Evolutionary conservation across 2,329 filamentous ascomycete species (phyloP), one percentile per base, ranked within the genome.

Genomic region (Botrytis porri): DNA sequence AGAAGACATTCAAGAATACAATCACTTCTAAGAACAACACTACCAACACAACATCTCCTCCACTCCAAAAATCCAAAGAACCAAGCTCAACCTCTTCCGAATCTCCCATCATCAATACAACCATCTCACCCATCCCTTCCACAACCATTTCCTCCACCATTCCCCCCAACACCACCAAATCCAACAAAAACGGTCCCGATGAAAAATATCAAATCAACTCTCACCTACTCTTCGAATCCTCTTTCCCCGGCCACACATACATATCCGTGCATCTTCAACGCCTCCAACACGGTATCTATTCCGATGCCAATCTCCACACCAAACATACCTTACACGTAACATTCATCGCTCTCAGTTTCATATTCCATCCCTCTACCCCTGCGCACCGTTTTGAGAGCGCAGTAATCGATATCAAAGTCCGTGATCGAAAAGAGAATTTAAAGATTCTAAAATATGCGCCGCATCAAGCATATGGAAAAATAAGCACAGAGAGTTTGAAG

Each of bases 251-350:
- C 6, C 81, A 84, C 54, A 83, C 84, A 12, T 86, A 84, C 75
- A 82, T 86, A 69, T 85, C 85, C 0, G 85, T 84, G 0, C 84
- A 86, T 74, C 83, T 85, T 16, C 84, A 85, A 73, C 84, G 85
- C 3, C 80, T 87, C 12, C 85, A 87, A 74, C 83, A 85, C 75
- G 85, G 85, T 8, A 83, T 80, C 73, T 86, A 85, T 78, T 81
- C 83, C 35, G 84, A 81, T 69, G 75, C 78, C 1, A 81, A 81
- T 8, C 80, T 86, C 0, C 84, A 85, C 29, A 84, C 84, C 48
- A 77, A 78, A 7, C 78, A 80, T 25, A 80, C 83, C 14, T 78
- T 84, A 51, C 80, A 84, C 69, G 83, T 86, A 16, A 85, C 85
- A 73, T 86, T 87, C 70, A 81, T 85, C 6, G 85, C 83, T 0